phyloP scores from a whole-genome alignment of 768 basidiomycete genomes.

The Sarcomyxa edulis region DNA sequence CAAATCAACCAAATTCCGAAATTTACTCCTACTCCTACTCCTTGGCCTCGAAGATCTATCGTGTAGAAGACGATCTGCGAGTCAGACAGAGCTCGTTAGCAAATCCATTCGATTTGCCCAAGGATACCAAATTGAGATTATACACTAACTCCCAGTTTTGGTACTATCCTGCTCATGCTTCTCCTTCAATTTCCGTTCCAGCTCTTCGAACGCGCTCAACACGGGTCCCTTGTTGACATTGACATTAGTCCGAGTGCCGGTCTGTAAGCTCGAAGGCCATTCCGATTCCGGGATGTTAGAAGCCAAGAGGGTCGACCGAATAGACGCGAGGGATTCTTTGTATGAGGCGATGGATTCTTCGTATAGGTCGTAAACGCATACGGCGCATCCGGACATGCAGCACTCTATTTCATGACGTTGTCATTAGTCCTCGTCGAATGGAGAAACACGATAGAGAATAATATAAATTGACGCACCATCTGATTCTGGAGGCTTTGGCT shows the following conservation, averaged over 20 bases:
- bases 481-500: constrained; percentile 56
- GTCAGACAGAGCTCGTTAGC: constrained; percentile 3
- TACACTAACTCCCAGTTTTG: constrained; percentile 18
- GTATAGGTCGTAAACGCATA: constrained; percentile 90
- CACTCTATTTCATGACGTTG: constrained; percentile 50
- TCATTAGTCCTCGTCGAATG: background rate
- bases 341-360: constrained; percentile 67
- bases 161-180: constrained; percentile 28
- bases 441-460: background rate
- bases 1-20: background rate
- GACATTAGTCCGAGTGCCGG: constrained; percentile 10
- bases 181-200: constrained; percentile 52
- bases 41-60: constrained; percentile 9
- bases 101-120: background rate
- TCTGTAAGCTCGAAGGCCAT: constrained; percentile 60
- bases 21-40: constrained; percentile 10
- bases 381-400: constrained; percentile 91
- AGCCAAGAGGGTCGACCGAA: constrained; percentile 45
- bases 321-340: constrained; percentile 41
- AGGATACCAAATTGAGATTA: constrained; percentile 1
- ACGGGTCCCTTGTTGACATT: constrained; percentile 23
- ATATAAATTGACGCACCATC: constrained; percentile 47
- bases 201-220: constrained; percentile 64
- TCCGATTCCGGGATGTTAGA: constrained; percentile 45
- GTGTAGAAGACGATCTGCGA: constrained; percentile 9